Evolutionary conservation across 2,329 filamentous ascomycete genomes (phyloP).

Genomic region (Botrytis porri): DNA sequence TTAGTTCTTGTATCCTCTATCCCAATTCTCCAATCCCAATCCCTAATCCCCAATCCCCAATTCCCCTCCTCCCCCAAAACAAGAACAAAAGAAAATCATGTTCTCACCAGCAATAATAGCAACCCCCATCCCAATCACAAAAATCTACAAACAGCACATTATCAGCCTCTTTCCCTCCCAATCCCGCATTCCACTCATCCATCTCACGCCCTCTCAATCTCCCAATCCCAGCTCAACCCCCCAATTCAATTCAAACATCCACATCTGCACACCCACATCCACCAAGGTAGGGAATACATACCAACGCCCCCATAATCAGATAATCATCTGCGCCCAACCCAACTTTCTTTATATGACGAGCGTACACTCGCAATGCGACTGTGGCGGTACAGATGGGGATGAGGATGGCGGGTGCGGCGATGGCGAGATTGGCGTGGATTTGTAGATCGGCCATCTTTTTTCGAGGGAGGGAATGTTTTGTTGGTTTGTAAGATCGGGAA

Average conservation of each 20-base stretch:
- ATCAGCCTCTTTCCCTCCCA: not conserved
- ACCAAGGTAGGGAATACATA: not conserved
- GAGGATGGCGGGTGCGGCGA: conserved; percentile 2
- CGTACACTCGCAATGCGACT: conserved; percentile 9
- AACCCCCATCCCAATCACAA: conserved; percentile 15
- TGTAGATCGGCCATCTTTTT: conserved; percentile 13
- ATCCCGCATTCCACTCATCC: too few relatives aligned
- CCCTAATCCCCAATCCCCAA: too few relatives aligned
- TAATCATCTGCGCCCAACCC: conserved; percentile 18
- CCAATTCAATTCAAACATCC: not conserved
- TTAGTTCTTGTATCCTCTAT: not conserved
- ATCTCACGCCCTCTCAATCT: not conserved
- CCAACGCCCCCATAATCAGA: conserved; percentile 14
- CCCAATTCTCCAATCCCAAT: not conserved
- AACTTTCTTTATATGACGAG: not conserved
- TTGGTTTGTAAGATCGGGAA: too few relatives aligned
- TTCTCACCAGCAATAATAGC: conserved; percentile 15
- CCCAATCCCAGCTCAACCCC: too few relatives aligned
- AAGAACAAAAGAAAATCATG: not conserved
- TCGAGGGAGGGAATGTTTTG: too few relatives aligned
- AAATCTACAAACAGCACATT: not conserved
- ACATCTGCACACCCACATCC: not conserved
- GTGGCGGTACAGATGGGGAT: conserved; percentile 7
- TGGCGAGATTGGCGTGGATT: conserved; percentile 11
- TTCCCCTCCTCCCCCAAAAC: too few relatives aligned